Percentiles rank a stretch among this genome's conserved stretches.
phyloP scores from a whole-genome alignment of 768 basidiomycete genomes.

The Agaricus bisporus region DNA sequence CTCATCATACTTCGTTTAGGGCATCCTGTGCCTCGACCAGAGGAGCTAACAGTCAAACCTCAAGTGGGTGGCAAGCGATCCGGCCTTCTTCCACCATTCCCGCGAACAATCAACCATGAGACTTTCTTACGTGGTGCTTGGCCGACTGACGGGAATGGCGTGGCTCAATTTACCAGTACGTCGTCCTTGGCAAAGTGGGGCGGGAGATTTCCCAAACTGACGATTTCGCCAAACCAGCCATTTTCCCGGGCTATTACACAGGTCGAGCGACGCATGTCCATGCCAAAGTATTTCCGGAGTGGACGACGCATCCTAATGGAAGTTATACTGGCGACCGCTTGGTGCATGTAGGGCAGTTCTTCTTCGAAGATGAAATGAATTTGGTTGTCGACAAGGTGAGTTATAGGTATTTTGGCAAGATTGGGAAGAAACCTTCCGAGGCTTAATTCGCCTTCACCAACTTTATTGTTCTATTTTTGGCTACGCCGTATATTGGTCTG shows the following conservation, averaged over 20 bases:
- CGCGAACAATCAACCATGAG: conserved; percentile 35
- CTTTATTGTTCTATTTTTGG: background rate
- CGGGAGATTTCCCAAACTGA: background rate
- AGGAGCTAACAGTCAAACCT: conserved; percentile 37
- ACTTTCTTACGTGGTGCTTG: conserved; percentile 49
- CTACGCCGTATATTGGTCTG: background rate
- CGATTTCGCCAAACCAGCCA: conserved; percentile 24
- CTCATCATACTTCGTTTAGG: conserved; percentile 19
- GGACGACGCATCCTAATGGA: conserved; percentile 36
- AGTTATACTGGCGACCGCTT: conserved; percentile 40
- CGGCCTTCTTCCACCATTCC: conserved; percentile 38
- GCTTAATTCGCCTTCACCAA: background rate
- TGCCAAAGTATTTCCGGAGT: conserved; percentile 47
- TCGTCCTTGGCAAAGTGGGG: background rate
- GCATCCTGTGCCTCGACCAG: conserved; percentile 40
- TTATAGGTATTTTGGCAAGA: background rate
- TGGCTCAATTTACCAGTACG: conserved; percentile 48
- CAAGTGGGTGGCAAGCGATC: conserved; percentile 38
- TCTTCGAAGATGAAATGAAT: conserved; percentile 51
- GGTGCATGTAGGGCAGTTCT: conserved; percentile 47
- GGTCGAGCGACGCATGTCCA: conserved; percentile 52
- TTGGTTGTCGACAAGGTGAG: conserved; percentile 39
- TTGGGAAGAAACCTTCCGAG: background rate
- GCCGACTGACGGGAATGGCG: conserved; percentile 47
- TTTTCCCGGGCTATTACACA: conserved; percentile 53